Evolutionary conservation across 495 filamentous ascomycete genomes (phyloP).

Genomic region (Aspergillus wentii): DNA sequence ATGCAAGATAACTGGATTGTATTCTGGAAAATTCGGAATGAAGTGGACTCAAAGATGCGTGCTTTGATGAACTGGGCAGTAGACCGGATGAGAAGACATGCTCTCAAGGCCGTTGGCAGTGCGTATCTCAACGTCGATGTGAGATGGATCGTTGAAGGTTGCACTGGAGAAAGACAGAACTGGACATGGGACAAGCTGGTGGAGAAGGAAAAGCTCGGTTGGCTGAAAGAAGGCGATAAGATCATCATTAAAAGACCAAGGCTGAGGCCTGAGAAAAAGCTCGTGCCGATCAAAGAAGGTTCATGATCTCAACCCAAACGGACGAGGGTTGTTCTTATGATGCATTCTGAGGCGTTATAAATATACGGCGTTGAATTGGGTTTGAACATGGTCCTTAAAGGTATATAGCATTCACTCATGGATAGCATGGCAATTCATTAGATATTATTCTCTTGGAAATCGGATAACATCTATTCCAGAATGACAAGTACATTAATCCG

Average conservation of each 20-base stretch:
- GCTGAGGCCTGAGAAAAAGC: conserved; percentile 20
- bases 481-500: too few relatives aligned
- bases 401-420: conserved; percentile 9
- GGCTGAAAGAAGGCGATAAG: conserved; percentile 65
- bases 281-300: conserved; percentile 14
- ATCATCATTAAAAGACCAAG: conserved; percentile 65
- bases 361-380: conserved; percentile 8
- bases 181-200: conserved; percentile 70
- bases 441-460: conserved; percentile 3
- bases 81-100: conserved; percentile 59
- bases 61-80: conserved; percentile 78
- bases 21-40: conserved; percentile 66
- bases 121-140: conserved; percentile 71
- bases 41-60: conserved; percentile 70
- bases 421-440: conserved; percentile 1
- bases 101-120: conserved; percentile 78
- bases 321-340: conserved; percentile 2
- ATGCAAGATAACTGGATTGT: conserved; percentile 75
- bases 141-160: conserved; percentile 38
- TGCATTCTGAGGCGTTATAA: conserved; percentile 9
- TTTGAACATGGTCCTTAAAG: too few relatives aligned
- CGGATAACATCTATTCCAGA: too few relatives aligned
- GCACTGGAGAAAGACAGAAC: conserved; percentile 53
- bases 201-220: conserved; percentile 65
- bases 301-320: conserved; percentile 6